These are phyloP conservation scores for Phytophthora crassamura DNA, from an alignment of 352 stramenopile genomes.

Conservation along the genomic window DNA sequence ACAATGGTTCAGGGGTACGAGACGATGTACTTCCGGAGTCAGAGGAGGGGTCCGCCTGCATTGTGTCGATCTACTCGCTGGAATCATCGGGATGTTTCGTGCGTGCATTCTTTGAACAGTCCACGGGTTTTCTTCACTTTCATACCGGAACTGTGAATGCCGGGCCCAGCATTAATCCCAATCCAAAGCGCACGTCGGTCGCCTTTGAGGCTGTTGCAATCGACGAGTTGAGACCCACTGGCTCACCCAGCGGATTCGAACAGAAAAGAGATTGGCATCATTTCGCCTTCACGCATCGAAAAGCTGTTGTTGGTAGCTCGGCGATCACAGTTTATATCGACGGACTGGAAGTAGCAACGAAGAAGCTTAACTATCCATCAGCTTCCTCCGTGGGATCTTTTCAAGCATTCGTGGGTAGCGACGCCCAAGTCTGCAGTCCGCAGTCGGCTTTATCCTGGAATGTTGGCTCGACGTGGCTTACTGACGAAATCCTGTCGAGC, in stretches of 20 bases:
- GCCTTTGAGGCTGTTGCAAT: conserved; percentile 76
- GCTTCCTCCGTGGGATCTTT: conserved; percentile 47
- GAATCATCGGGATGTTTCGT: conserved; percentile 70
- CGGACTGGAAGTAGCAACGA: conserved; percentile 70
- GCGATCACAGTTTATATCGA: conserved; percentile 80
- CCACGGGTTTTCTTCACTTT: conserved; percentile 65
- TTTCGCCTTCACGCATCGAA: conserved; percentile 73
- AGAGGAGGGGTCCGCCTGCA: conserved; percentile 64
- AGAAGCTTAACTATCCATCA: conserved; percentile 77
- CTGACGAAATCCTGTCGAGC: conserved; percentile 57
- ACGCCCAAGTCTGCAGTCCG: conserved; percentile 72
- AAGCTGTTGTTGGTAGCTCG: conserved; percentile 74
- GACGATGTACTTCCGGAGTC: not conserved
- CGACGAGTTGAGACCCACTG: conserved; percentile 36
- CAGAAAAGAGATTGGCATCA: conserved; percentile 73
- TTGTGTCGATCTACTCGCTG: conserved; percentile 78
- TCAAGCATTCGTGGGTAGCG: conserved; percentile 77
- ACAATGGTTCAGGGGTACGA: not conserved
- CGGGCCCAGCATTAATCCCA: conserved; percentile 65
- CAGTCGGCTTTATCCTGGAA: conserved; percentile 74
- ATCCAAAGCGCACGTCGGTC: conserved; percentile 55
- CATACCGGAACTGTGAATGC: conserved; percentile 63
- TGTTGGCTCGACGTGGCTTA: conserved; percentile 70
- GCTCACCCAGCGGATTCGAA: conserved; percentile 2
- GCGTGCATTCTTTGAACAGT: conserved; percentile 78